Base-by-base conservation (phyloP, 495 filamentous ascomycete genomes). In the Penicillium robsamsonii region DNA sequence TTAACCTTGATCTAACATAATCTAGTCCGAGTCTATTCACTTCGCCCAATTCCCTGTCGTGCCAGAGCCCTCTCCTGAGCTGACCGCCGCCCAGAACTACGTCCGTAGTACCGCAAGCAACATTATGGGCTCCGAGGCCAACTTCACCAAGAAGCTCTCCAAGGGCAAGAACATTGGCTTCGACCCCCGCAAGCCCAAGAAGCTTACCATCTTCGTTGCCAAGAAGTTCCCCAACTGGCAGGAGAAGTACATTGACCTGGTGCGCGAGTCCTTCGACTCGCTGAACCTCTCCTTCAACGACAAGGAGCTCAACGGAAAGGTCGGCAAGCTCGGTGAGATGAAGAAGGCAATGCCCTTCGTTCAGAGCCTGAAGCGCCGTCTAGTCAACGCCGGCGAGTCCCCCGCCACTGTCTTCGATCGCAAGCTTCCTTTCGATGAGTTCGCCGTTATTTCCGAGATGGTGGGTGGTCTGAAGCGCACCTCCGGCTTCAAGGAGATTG, bases 321-420 rank as follows among this genome's bases (percentile, higher is more conserved):
- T 93, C 20, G 82, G 80, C 62, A 92, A 92, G 75, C 82, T 94
- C 65, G 80, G 82, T 27, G 93, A 97, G 73, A 90, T 88, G 82
- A 98, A 98, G 83, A 91, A 93, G 73, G 93, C 90, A 25, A 97
- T 97, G 94, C 95, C 95, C 5, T 98, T 97, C 65, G 85, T 97
- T 5, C 91, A 97, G 71, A 73, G 66, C 1, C 73, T 98, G 47
- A 97, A 96, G 86, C 87, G 82, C 63, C 81, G 89, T 18, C 79
- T 98, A 24, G 70, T 87, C 43, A 69, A 66, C 20, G 83, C 81
- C 40, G 71, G 78, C 31, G 83, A 84, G 66, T 55, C 69, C 8
- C 75, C 81, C 8, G 75, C 82, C 18, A 75, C 66, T 9, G 91
- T 97, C 41, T 87, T 97, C 62, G 82, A 91, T 20, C 76, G 92